Evolutionary conservation across 331 rosid species (phyloP).

Genomic region (Prunus yedoensis): DNA sequence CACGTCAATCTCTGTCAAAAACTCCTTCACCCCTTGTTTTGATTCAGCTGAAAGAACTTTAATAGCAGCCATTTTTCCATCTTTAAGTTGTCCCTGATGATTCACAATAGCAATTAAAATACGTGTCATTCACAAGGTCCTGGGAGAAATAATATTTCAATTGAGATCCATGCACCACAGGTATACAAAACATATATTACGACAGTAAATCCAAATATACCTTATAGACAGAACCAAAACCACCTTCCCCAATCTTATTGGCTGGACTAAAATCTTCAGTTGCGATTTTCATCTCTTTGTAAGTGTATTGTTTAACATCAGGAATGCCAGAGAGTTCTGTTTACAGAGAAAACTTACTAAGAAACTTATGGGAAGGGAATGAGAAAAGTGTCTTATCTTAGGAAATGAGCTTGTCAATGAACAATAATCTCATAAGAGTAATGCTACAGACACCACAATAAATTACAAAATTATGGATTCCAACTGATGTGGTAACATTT

Average conservation of each 20-base stretch:
- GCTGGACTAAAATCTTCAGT: conserved; percentile 66
- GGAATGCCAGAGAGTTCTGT: conserved; percentile 66
- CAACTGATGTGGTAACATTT: not conserved
- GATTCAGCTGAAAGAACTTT: conserved; percentile 91
- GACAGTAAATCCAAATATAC: conserved; percentile 36
- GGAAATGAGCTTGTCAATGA: conserved; percentile 12
- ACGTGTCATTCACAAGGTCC: conserved; percentile 22
- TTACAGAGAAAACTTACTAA: conserved; percentile 22
- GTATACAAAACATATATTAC: not conserved
- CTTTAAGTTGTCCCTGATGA: conserved; percentile 79
- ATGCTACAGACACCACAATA: not conserved
- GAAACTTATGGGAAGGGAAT: not conserved
- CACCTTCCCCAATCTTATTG: conserved; percentile 96
- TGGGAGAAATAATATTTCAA: conserved; percentile 18
- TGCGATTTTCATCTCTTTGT: conserved; percentile 67
- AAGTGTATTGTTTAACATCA: conserved; percentile 54
- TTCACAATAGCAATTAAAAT: conserved; percentile 16
- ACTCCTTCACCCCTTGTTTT: conserved; percentile 86
- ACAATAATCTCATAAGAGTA: not conserved
- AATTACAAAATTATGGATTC: not conserved
- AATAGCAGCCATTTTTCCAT: conserved; percentile 83
- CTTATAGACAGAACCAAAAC: conserved; percentile 94
- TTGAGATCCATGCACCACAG: not conserved
- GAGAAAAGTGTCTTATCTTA: conserved; percentile 7
- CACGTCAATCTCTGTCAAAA: conserved; percentile 87